Evolutionary conservation across 1,284 basidiomycete species (phyloP).

Genomic region (Xerocomus minutiporus): DNA sequence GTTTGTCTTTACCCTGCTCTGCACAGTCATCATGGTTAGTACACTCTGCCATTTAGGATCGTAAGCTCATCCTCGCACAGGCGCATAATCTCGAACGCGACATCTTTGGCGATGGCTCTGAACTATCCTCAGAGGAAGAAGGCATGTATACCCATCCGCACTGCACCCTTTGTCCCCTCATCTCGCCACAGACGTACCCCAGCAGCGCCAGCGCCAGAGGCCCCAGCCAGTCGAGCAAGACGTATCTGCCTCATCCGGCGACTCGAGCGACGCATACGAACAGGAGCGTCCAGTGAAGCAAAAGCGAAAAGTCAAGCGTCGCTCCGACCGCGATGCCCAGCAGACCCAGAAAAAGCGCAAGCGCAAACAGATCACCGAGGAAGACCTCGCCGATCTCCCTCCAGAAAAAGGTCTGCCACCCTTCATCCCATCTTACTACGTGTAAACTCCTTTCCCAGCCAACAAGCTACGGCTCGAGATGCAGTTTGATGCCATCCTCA

Average conservation of each 20-base stretch:
- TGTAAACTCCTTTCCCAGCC: constrained; percentile 37
- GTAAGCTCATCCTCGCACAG: constrained; percentile 7
- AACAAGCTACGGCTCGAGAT: constrained; percentile 61
- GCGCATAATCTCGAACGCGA: constrained; percentile 50
- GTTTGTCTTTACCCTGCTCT: constrained; percentile 14
- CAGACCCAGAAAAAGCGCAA: constrained; percentile 46
- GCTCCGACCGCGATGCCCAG: constrained; percentile 25
- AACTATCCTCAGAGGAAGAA: constrained; percentile 69
- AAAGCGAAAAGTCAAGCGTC: constrained; percentile 24
- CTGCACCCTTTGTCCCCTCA: neutral
- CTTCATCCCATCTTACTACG: constrained; percentile 2
- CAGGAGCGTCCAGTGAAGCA: constrained; percentile 44
- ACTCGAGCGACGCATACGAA: constrained; percentile 65
- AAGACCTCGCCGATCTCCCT: constrained; percentile 60
- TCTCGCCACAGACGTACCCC: constrained; percentile 27
- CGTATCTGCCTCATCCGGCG: constrained; percentile 50
- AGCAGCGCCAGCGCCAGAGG: constrained; percentile 33
- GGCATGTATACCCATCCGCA: constrained; percentile 32
- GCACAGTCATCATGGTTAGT: constrained; percentile 13
- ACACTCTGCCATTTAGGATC: neutral
- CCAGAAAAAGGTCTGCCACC: constrained; percentile 62
- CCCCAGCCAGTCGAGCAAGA: constrained; percentile 36
- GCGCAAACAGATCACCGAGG: constrained; percentile 49
- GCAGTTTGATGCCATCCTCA: constrained; percentile 82
- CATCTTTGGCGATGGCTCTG: constrained; percentile 77